Evolutionary conservation across 139 green algal genomes (phyloP), one percentile per base, ranked within the genome.

Genomic region (Coelastrella sp.): DNA sequence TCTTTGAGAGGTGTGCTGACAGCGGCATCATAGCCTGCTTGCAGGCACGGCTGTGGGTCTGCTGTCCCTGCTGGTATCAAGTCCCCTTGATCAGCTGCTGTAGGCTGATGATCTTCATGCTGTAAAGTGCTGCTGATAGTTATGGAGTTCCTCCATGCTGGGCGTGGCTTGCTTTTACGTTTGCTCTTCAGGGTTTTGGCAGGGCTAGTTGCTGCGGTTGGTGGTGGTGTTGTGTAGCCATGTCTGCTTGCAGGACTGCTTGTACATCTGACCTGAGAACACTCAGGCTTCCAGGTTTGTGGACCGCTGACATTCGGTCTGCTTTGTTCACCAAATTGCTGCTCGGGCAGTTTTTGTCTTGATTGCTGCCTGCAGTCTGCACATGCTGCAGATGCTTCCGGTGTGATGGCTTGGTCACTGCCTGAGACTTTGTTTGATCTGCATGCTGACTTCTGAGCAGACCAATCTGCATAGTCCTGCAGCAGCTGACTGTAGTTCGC

Each of bases 401-500:
- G 53, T 64, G 53, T 64, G 53, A 64, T 59, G 4, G 27, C 68
- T 38, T 38, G 21, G 37, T 48, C 45, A 30, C 32, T 45, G 34
- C 57, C 68, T 59, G 68, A 77, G 7, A 37, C 3, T 23, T 38
- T 77, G 37, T 77, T 37, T 21, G 53, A 38, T 38, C 30, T 77
- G 37, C 38, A 34, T 23, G 23, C 27, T 5, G 30, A 21, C 38
- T 59, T 77, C 21, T 27, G 8, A 35, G 23, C 25, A 19, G 68
- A 30, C 45, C 38, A 77, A 8, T 77, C 38, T 27, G 43, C 38
- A 57, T 59, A 77, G 5, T 77, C 68, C 37, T 77, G 1, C 35
- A 77, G 68, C 2, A 77, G 68, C 68, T 77, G 68, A 4, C 27
- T 77, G 23, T 77, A 77, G 23, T 77, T 77, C 38, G 53, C 68